Conservation (phyloP, 805 yeast genomes). For the Nakazawaea holstii region DNA sequence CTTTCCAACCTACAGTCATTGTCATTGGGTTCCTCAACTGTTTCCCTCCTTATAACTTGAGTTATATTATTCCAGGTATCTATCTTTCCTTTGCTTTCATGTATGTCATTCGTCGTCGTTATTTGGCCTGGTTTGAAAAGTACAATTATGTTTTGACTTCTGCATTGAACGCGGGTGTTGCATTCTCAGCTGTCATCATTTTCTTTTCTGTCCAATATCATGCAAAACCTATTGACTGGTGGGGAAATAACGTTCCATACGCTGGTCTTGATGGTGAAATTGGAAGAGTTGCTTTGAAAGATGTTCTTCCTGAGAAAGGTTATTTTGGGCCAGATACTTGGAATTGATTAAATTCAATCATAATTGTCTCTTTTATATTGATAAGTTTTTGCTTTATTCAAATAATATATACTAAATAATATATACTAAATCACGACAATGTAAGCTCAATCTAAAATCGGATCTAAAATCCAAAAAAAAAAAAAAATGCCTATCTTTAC, state of each 20-base stretch:
- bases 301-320: conserved; percentile 24
- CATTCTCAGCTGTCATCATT: conserved; percentile 51
- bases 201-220: conserved; percentile 46
- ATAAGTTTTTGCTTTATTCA: too few relatives aligned
- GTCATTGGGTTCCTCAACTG: conserved; percentile 41
- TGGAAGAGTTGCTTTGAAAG: conserved; percentile 18
- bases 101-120: conserved; percentile 42
- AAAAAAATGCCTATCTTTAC: too few relatives aligned
- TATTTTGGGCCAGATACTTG: conserved; percentile 26
- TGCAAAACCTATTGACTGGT: conserved; percentile 44
- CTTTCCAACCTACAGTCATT: conserved; percentile 46
- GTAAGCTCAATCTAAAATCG: too few relatives aligned
- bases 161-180: conserved; percentile 56
- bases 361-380: neutral
- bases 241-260: conserved; percentile 50
- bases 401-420: too few relatives aligned
- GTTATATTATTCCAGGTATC: conserved; percentile 37
- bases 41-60: conserved; percentile 46
- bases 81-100: conserved; percentile 36
- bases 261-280: conserved; percentile 32
- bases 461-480: too few relatives aligned
- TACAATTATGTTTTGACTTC: conserved; percentile 49
- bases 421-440: too few relatives aligned
- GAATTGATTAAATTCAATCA: neutral
- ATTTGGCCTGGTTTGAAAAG: conserved; percentile 53